Base-by-base conservation (phyloP, 345 rosid species). In the Acer yangbiense region DNA sequence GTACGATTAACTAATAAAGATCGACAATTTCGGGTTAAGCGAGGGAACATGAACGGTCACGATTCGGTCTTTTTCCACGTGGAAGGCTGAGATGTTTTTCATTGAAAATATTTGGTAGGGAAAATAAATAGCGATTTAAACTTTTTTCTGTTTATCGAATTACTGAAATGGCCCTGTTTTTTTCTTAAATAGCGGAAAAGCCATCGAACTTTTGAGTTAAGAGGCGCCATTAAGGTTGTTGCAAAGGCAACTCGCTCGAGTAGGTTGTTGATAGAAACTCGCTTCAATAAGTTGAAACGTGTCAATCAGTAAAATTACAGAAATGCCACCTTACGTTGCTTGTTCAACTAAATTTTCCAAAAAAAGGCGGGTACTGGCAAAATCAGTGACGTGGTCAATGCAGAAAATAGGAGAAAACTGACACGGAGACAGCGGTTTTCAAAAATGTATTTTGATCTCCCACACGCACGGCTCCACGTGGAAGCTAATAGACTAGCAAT, bases 141-240 rank as follows among this genome's bases (percentile, higher is more conserved):
- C 62, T 73, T 79, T 29, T 69, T 83, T 57, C 4, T 9, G 10
- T 46, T 46, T 46, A 46, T 10, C 0, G 50, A 16, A n/a, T 58
- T 25, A 21, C 20, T 23, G n/a, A 78, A 66, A 6, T 46, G 17
- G 7, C 79, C 72, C 75, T 41, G 0, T 8, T 3, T 25, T 25
- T 72, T 5, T 0, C 0, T 0, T 3, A 65, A 80, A 79, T 83
- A 48, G 9, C 84, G 58, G 32, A 68, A 65, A 74, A 65, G 72
- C 83, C 86, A 72, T 67, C 68, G 0, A 0, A 69, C 67, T 68
- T 82, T 82, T 61, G 9, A 80, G 81, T 70, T 66, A 1, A 18
- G 63, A 65, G 73, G 76, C 63, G 75, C 78, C 83, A 81, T 70
- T 39, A 44, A 6, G 60, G 29, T 55, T 55, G 7, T 12, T 12